phyloP scores from a whole-genome alignment of 345 rosid genomes.

The Leavenworthia alabamica region DNA sequence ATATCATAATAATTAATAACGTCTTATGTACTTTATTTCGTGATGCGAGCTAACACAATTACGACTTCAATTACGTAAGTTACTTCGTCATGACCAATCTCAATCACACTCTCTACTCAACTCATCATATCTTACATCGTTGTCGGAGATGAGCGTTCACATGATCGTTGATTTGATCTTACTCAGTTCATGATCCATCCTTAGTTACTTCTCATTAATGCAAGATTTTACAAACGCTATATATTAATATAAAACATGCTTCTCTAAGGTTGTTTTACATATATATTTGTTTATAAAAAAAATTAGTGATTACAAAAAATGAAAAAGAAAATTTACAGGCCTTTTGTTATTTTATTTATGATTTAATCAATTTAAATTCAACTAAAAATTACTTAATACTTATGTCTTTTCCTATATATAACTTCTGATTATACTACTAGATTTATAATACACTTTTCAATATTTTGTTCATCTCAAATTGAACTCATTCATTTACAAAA shows the following conservation, averaged over 20 bases:
- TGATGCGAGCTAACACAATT: constrained; percentile 27
- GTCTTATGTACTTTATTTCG: constrained; percentile 14
- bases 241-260: neutral
- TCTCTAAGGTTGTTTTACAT: neutral
- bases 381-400: no score
- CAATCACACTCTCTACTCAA: neutral
- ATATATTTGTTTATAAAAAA: no score
- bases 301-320: no score
- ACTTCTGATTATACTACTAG: no score
- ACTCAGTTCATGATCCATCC: neutral
- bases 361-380: neutral
- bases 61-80: constrained; percentile 20
- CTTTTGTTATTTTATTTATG: neutral
- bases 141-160: neutral
- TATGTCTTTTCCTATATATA: neutral
- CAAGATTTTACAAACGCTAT: neutral
- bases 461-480: neutral
- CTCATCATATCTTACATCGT: neutral
- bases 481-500: neutral
- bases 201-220: neutral
- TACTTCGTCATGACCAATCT: constrained; percentile 19
- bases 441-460: no score
- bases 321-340: neutral
- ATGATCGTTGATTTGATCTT: neutral
- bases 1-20: constrained; percentile 23